Evolutionary conservation across 2,329 filamentous ascomycete genomes (phyloP).

Genomic region (Hypoxylon sp.): DNA sequence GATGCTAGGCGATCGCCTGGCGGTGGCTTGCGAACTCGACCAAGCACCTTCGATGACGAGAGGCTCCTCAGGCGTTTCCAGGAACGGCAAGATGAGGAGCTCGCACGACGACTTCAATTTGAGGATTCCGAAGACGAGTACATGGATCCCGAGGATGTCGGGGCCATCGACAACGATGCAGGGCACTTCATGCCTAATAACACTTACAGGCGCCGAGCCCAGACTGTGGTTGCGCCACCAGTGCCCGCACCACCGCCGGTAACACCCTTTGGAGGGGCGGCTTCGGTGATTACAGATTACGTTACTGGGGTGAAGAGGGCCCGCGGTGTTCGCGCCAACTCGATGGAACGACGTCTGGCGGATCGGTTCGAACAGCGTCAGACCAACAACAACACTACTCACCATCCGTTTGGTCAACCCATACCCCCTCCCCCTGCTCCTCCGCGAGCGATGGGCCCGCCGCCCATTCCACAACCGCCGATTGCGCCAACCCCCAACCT

Average conservation of each 20-base stretch:
- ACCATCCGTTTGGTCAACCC: slow-evolving; percentile 48
- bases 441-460: slow-evolving; percentile 53
- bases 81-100: slow-evolving; percentile 63
- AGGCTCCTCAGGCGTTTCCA: slow-evolving; percentile 63
- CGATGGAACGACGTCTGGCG: slow-evolving; percentile 66
- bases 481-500: slow-evolving; percentile 51
- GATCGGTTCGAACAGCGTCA: slow-evolving; percentile 65
- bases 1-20: slow-evolving; percentile 40
- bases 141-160: slow-evolving; percentile 56
- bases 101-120: slow-evolving; percentile 57
- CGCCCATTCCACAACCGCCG: slow-evolving; percentile 49
- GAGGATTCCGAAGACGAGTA: slow-evolving; percentile 59
- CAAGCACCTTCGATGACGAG: slow-evolving; percentile 64
- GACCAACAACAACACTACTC: slow-evolving; percentile 44
- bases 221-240: slow-evolving; percentile 57
- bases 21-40: slow-evolving; percentile 50
- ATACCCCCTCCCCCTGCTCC: slow-evolving; percentile 49
- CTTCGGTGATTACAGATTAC: slow-evolving; percentile 59
- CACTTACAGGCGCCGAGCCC: slow-evolving; percentile 64
- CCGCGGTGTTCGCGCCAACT: slow-evolving; percentile 60
- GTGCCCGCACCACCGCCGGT: slow-evolving; percentile 52
- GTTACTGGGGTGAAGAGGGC: slow-evolving; percentile 61
- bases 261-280: slow-evolving; percentile 56
- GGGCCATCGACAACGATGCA: slow-evolving; percentile 58
- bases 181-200: slow-evolving; percentile 73